Evolutionary conservation across 75 land plant species (phyloP), one percentile per base, ranked within the genome.

Genomic region (Picea sitchensis): DNA sequence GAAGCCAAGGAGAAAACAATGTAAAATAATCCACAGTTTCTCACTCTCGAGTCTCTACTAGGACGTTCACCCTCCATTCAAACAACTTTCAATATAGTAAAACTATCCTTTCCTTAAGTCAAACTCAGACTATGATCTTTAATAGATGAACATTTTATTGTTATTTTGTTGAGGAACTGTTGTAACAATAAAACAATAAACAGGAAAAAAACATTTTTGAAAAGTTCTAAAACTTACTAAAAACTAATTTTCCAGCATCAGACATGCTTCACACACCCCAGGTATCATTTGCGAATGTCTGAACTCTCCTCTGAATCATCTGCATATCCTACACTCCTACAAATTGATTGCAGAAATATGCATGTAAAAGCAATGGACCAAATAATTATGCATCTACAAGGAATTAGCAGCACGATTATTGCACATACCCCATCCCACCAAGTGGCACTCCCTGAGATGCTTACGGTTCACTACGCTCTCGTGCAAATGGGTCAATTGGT

Each of bases 391-490:
- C 9, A 71, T 14, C 31, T 51, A 4, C 26, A 17, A 78, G 36
- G 63, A 15, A 47, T 44, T 32, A 82, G 59, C 84, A 54, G 23
- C 34, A 30, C 23, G 21, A 56, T 36, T 30, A 47, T 21, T 69
- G 34, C 26, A 81, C 93, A 81, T 89, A 97, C 99, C 99, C 99
- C 99, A 97, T 95, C 62, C 99, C 99, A 67, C 99, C 99, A 79
- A 95, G 89, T 51, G 99, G 99, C 18, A 97, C 99, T 21, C 99
- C 99, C 83, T 95, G 96, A 61, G 98, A 97, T 65, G 99, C 98
- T 21, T 96, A 95, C 18, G 99, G 98, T 68, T 85, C 92, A 81
- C 90, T 86, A 18, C 82, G 85, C 81, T 86, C 91, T 72, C 94
- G 86, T 54, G 89, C 90, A 82, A 97, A 97, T 36, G 99, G 99